Base-by-base conservation (phyloP, 495 filamentous ascomycete genomes). In the Trichoderma gamsii region DNA sequence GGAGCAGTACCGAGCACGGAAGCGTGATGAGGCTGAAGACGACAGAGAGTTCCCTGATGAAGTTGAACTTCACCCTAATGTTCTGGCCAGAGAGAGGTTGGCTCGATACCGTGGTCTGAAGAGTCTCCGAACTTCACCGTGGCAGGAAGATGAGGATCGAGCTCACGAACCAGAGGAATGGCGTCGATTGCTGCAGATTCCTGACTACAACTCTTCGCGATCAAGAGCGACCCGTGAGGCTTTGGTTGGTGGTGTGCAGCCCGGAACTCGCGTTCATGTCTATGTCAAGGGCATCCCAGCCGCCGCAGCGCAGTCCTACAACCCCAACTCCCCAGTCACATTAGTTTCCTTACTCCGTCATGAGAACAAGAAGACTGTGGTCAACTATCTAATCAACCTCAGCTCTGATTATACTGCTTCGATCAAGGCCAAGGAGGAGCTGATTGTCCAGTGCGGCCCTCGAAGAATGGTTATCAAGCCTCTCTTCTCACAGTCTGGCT, bases 21-120 rank as follows among this genome's bases (percentile, higher is more conserved):
- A 93, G 68, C 83, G 85, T 38, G 87, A 85, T 29, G 92, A 97
- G 71, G 92, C 88, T 25, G 82, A 91, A 66, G 93, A 98, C 27
- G 93, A 99, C 74, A 84, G 89, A 21, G 94, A 97, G 72, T 99
- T 98, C 79, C 95, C 95, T 5, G 95, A 99, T 69, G 95, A 99
- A 77, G 93, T 98, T 72, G 95, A 99, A 76, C 83, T 99, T 52
- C 91, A 89, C 71, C 95, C 96, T 0, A 87, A 93, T 65, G 92
- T 93, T 2, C 82, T 91, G 51, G 95, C 93, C 3, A 81, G 92
- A 52, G 95, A 99, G 77, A 85, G 95, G 4, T 79, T 98, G 63
- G 85, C 89, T 16, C 85, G 90, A 65, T 99, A 96, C 78, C 80
- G 95, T 73, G 95, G 95, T 21, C 78, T 99, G 66, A 98, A 97